Base-by-base conservation (phyloP, 768 basidiomycete species). In the Amanita polypyramis region DNA sequence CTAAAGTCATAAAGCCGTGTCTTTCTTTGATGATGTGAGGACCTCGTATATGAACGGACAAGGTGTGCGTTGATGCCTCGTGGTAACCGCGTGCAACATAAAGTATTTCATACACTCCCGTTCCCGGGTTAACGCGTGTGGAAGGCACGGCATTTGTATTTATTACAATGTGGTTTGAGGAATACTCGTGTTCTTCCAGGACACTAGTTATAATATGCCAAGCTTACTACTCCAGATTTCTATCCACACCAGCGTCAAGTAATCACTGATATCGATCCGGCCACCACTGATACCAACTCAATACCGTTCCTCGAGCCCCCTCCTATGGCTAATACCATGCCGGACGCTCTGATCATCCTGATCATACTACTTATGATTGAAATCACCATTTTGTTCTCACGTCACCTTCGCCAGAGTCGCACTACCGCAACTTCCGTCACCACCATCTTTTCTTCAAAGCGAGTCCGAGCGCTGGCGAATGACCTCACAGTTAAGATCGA, bases 331-430 rank as follows among this genome's bases (percentile, higher is more conserved):
- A 17, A 34, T 11, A 10, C 11, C 30, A 20, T 23, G 14, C n/a
- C n/a, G 40, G 23, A 11, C 63, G 30, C 61, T 62, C 41, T 67
- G 62, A 33, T 65, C 20, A 53, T 7, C 25, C 7, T 27, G 25
- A 27, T 27, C 25, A 27, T 65, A 20, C 54, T 68, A 45, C 55
- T 66, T 45, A 61, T 61, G 27, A 55, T 67, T 49, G 65, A 68
- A 49, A 58, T 65, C 25, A 57, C 54, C 12, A 43, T 65, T 33
- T 57, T 50, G 20, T 38, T 60, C 49, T 47, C 51, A 45, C 55
- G 52, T 40, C 47, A 55, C 8, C 37, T 23, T n/a, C 27, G 14
- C 19, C 37, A 23, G 14, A 47, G 3, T 23, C 21, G 17, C n/a
- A 7, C 39, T 20, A 29, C 25, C 17, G 7, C 35, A 25, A n/a